Evolutionary conservation across 2,329 filamentous ascomycete species (phyloP).

Genomic region (Nothophaeocryptopus gaeumannii): DNA sequence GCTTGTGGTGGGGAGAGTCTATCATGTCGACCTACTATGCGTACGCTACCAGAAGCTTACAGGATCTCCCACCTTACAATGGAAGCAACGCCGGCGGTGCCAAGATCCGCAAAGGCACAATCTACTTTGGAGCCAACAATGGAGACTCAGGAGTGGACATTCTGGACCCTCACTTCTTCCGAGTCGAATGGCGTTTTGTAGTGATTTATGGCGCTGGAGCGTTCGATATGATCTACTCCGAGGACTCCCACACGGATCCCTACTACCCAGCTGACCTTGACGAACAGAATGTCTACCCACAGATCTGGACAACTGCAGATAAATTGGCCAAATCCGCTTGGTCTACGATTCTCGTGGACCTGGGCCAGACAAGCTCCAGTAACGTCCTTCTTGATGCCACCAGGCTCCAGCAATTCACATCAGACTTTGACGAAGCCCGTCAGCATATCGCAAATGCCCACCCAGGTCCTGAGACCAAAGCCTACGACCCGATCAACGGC

Average conservation of each 20-base stretch:
- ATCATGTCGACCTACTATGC: slow-evolving; percentile 19
- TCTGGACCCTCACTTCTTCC: slow-evolving; percentile 10
- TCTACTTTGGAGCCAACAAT: slow-evolving; percentile 8
- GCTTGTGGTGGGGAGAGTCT: slow-evolving; percentile 19
- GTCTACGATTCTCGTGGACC: slow-evolving; percentile 18
- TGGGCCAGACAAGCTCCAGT: slow-evolving; percentile 5
- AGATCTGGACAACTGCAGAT: slow-evolving; percentile 17
- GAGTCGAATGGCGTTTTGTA: background rate
- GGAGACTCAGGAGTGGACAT: slow-evolving; percentile 1
- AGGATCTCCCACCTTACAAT: background rate
- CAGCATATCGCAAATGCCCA: background rate
- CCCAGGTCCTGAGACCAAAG: background rate
- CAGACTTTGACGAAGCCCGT: background rate
- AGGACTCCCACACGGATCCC: slow-evolving; percentile 2
- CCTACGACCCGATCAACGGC: background rate
- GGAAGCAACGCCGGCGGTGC: too few species aligned
- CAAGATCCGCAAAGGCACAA: slow-evolving; percentile 6
- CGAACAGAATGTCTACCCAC: slow-evolving; percentile 4
- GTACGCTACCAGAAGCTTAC: slow-evolving; percentile 1
- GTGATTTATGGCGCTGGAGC: background rate
- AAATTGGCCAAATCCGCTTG: slow-evolving; percentile 18
- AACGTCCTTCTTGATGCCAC: background rate
- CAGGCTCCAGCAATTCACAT: background rate
- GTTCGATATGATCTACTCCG: background rate
- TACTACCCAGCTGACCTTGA: slow-evolving; percentile 5